phyloP scores from a whole-genome alignment of 2,329 filamentous ascomycete genomes.

The Fusarium anthophilum region DNA sequence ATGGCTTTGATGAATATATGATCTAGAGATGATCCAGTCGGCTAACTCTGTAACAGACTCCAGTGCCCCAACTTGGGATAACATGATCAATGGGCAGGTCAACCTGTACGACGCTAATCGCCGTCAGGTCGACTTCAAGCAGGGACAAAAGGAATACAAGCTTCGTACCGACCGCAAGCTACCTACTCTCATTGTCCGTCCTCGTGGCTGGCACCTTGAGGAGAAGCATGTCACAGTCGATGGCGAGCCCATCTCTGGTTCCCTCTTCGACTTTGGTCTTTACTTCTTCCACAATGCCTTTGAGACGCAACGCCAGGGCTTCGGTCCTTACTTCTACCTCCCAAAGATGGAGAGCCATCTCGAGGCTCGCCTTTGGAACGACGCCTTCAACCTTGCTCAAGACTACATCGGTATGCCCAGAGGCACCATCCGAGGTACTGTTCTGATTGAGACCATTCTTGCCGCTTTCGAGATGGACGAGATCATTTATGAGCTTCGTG shows the following conservation, averaged over 20 bases:
- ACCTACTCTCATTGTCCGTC: conserved; percentile 92
- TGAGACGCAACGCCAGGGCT: conserved; percentile 84
- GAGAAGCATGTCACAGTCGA: conserved; percentile 98
- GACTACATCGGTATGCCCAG: conserved; percentile 90
- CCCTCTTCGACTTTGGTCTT: conserved; percentile 95
- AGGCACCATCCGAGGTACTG: conserved; percentile 93
- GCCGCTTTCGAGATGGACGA: conserved; percentile 99
- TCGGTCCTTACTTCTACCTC: conserved; percentile 96
- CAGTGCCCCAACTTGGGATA: conserved; percentile 96
- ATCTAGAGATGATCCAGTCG: background rate
- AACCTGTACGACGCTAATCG: conserved; percentile 98
- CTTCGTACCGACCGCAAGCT: conserved; percentile 86
- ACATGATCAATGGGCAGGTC: conserved; percentile 98
- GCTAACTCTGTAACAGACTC: conserved; percentile 70
- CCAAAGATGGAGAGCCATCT: conserved; percentile 99
- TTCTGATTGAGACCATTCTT: conserved; percentile 96
- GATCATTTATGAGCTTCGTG: conserved; percentile 98
- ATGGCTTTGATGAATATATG: background rate
- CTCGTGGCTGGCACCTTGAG: conserved; percentile 96
- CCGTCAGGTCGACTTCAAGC: conserved; percentile 94
- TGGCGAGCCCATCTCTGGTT: conserved; percentile 91
- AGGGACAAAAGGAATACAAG: conserved; percentile 96
- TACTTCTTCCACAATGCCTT: conserved; percentile 99
- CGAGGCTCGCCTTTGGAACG: conserved; percentile 97
- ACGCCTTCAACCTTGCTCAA: conserved; percentile 94